These are phyloP conservation scores for Carex scoparia DNA, from an alignment of 176 grass and related monocot genomes.

Conservation along the genomic window DNA sequence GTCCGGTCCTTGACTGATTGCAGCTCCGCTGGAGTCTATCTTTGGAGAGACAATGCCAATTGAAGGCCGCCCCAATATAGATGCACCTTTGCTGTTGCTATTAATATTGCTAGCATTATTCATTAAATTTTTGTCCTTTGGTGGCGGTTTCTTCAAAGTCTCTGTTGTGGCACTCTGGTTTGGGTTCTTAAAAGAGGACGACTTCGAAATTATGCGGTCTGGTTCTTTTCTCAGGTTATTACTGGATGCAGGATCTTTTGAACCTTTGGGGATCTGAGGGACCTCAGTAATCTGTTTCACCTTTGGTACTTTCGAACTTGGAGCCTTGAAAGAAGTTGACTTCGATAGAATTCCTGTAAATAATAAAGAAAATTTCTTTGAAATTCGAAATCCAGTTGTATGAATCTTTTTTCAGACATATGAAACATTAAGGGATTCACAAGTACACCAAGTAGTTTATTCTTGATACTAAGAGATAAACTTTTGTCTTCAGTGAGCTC, in stretches of 20 bases:
- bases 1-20: slow-evolving; percentile 36
- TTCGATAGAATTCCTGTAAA: slow-evolving; percentile 59
- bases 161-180: slow-evolving; percentile 45
- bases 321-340: slow-evolving; percentile 70
- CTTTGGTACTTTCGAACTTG: slow-evolving; percentile 64
- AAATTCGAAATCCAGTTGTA: not conserved
- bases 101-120: slow-evolving; percentile 20
- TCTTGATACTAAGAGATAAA: not conserved
- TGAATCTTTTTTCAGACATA: not conserved
- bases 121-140: slow-evolving; percentile 34
- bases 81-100: slow-evolving; percentile 40
- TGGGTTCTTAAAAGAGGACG: slow-evolving; percentile 56
- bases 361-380: slow-evolving; percentile 20
- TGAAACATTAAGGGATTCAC: not conserved
- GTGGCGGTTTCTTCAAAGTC: slow-evolving; percentile 24
- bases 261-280: slow-evolving; percentile 52
- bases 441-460: not conserved
- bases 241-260: slow-evolving; percentile 42
- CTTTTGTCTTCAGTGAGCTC: not conserved
- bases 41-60: slow-evolving; percentile 38
- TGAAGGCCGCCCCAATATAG: slow-evolving; percentile 49
- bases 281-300: slow-evolving; percentile 84
- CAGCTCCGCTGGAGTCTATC: slow-evolving; percentile 36
- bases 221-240: slow-evolving; percentile 43
- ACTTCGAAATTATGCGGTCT: slow-evolving; percentile 45